Percentiles rank a stretch among this genome's conserved stretches.
These are phyloP conservation scores for Hawksworthiomyces lignivorus DNA, from an alignment of 2,329 filamentous ascomycete genomes.

Conservation along the genomic window DNA sequence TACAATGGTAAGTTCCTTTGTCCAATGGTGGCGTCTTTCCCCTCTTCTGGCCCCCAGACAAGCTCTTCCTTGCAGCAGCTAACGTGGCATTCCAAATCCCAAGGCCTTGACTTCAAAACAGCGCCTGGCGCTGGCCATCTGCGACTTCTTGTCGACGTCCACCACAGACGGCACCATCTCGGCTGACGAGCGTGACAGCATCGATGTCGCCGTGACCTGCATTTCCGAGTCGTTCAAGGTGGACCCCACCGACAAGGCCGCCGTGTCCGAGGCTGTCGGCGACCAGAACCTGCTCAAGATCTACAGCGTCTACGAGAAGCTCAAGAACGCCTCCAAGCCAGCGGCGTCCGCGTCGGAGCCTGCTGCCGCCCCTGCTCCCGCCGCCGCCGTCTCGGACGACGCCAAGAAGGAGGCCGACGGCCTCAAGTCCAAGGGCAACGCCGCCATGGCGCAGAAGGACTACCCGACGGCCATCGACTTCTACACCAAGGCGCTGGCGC, in stretches of 20 bases:
- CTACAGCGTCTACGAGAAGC: slow-evolving; percentile 93
- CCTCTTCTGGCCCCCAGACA: too few species aligned
- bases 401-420: slow-evolving; percentile 76
- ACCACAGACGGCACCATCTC: slow-evolving; percentile 81
- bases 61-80: too few species aligned
- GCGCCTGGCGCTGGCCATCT: slow-evolving; percentile 92
- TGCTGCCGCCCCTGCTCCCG: slow-evolving; percentile 29
- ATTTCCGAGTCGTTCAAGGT: slow-evolving; percentile 95
- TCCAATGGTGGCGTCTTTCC: too few species aligned
- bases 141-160: slow-evolving; percentile 85
- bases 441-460: slow-evolving; percentile 91
- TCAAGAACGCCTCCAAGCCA: slow-evolving; percentile 52
- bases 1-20: slow-evolving; percentile 1
- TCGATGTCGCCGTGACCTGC: slow-evolving; percentile 90
- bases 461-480: slow-evolving; percentile 73
- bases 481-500: slow-evolving; percentile 78
- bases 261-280: slow-evolving; percentile 70
- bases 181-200: slow-evolving; percentile 81
- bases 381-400: slow-evolving; percentile 32
- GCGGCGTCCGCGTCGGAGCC: slow-evolving; percentile 28
- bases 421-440: slow-evolving; percentile 86
- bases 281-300: slow-evolving; percentile 83
- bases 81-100: too few species aligned
- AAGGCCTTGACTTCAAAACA: slow-evolving; percentile 52
- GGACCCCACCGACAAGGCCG: slow-evolving; percentile 67